Base-by-base conservation (phyloP, 768 basidiomycete genomes). In the Lentinula boryana region DNA sequence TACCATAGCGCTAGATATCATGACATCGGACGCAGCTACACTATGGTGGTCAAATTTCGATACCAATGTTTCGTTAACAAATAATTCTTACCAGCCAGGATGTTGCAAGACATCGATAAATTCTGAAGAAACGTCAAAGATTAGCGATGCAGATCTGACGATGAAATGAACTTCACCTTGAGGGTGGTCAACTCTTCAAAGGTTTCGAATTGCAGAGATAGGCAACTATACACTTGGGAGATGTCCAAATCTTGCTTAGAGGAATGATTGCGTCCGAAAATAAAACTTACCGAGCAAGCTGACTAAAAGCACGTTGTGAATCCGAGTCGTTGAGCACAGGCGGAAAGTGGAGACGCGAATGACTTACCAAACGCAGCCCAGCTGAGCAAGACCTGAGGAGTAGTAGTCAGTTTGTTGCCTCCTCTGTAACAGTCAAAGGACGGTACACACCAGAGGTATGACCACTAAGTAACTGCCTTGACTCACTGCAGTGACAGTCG, bases 41-140 rank as follows among this genome's bases (percentile, higher is more conserved):
- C 15, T 0, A 13, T 15, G 18, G 23, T 54, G 23, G 27, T 16
- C 27, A 9, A n/a, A 23, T 32, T 18, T 56, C 3, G 18, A 23
- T 8, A 8, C 10, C 15, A 36, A 6, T 12, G 35, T 55, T 18
- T n/a, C 18, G 36, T 44, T 16, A 23, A 7, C 36, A 35, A 6
- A 56, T 13, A 10, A 52, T 18, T 10, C 53, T 16, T 21, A 44
- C 55, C 55, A 6, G 64, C 56, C 1, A 55, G 44, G 13, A 65
- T 61, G 38, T 65, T 63, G 53, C 62, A 63, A 32, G 56, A 54
- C 60, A 65, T 61, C 2, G 60, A 65, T 12, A 65, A 33, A 15
- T 56, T 61, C 64, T 57, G 46, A 15, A 52, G 15, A 2, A 2
- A 36, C 36, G 36, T 9, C 12, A n/a, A 56, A 60, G 27, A 41